These are phyloP conservation scores for Erysimum pusillum DNA, from an alignment of 441 rosid genomes.

Conservation along the genomic window DNA sequence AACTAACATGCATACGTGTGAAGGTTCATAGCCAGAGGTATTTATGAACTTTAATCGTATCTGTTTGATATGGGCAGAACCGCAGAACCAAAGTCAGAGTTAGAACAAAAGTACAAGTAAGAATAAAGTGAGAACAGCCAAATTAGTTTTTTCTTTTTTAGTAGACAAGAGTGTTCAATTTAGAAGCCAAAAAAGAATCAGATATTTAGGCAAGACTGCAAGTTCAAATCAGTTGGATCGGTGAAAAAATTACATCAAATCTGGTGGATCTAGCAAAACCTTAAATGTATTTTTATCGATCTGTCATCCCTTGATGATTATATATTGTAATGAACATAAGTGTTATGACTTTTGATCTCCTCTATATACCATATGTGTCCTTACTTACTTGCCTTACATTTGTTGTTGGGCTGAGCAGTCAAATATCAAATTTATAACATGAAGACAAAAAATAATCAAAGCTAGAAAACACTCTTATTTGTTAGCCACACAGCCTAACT, in stretches of 20 bases:
- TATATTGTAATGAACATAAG: background rate
- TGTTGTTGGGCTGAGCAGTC: background rate
- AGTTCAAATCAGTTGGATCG: background rate
- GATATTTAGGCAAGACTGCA: background rate
- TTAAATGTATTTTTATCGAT: background rate
- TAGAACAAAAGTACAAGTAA: background rate
- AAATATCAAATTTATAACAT: background rate
- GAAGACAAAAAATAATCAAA: background rate
- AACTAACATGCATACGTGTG: background rate
- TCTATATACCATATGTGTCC: background rate
- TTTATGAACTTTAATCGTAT: background rate
- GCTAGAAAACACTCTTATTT: background rate
- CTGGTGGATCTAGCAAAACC: background rate
- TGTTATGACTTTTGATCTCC: background rate
- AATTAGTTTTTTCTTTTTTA: background rate
- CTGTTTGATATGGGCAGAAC: background rate
- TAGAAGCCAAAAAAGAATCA: background rate
- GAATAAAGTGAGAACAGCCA: background rate
- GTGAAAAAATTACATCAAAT: background rate
- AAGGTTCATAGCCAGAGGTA: background rate
- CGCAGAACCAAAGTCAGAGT: background rate
- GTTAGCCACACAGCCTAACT: conserved; percentile 2
- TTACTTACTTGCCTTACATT: background rate
- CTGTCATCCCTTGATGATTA: background rate
- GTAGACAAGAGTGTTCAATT: background rate